phyloP scores from a whole-genome alignment of 371 early-diverging fungal genomes.

The Nematocida ausubeli region DNA sequence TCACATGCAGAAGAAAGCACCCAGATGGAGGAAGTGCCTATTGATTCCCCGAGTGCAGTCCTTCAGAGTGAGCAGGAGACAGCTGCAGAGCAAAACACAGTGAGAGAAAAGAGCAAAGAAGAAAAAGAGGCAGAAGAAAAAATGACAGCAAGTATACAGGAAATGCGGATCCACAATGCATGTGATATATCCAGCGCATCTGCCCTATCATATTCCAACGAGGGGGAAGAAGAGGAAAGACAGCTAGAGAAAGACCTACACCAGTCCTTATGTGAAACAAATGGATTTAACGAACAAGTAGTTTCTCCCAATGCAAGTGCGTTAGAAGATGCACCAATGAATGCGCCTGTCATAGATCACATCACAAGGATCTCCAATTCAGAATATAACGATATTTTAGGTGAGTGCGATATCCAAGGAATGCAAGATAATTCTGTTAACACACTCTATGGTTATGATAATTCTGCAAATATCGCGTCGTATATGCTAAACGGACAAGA shows the following conservation, averaged over 20 bases:
- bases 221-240: background rate
- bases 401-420: background rate
- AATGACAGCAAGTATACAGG: background rate
- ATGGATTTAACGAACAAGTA: background rate
- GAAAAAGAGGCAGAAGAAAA: background rate
- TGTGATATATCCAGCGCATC: background rate
- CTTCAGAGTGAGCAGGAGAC: background rate
- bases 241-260: slow-evolving; percentile 6
- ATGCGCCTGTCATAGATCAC: background rate
- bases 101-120: background rate
- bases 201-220: background rate
- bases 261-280: slow-evolving; percentile 22
- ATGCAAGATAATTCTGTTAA: background rate
- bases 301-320: background rate
- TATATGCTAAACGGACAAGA: background rate
- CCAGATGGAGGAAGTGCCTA: background rate
- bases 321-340: background rate
- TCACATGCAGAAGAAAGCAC: background rate
- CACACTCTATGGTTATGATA: background rate
- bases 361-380: slow-evolving; percentile 29
- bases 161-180: background rate
- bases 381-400: background rate
- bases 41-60: background rate
- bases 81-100: background rate
- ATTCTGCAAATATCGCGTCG: background rate